Conservation (phyloP, 129 eudicot genomes). For the Helianthus tuberosus region DNA sequence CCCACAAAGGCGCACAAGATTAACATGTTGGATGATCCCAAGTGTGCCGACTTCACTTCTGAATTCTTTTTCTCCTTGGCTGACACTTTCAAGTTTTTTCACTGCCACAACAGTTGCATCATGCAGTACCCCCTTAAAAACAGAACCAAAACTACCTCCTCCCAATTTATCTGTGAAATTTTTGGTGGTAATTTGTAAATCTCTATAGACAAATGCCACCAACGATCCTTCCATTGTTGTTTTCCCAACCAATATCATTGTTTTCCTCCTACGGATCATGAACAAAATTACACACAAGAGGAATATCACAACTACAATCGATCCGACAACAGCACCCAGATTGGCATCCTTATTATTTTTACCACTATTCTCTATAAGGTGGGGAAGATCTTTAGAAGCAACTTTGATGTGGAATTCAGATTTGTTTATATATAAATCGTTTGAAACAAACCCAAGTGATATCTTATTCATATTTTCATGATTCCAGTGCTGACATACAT, state of each 20-base stretch:
- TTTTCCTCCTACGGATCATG: conserved; percentile 23
- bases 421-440: not conserved
- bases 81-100: conserved; percentile 58
- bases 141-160: conserved; percentile 63
- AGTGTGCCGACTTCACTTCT: conserved; percentile 72
- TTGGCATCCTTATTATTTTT: conserved; percentile 5
- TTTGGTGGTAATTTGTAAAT: conserved; percentile 56
- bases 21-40: conserved; percentile 68
- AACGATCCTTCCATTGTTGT: conserved; percentile 46
- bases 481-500: conserved; percentile 3
- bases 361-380: not conserved
- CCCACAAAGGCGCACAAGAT: conserved; percentile 72
- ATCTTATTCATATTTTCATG: not conserved
- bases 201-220: conserved; percentile 53
- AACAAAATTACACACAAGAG: conserved; percentile 29
- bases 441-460: not conserved
- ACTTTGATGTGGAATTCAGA: conserved; percentile 12
- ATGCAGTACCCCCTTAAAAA: conserved; percentile 49
- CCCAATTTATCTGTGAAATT: conserved; percentile 54
- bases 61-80: conserved; percentile 76
- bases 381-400: conserved; percentile 34
- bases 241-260: not conserved
- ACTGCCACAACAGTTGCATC: conserved; percentile 66
- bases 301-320: conserved; percentile 22
- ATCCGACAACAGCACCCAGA: conserved; percentile 38